A percentile compares a stretch with the other conserved stretches of the same genome.
Evolutionary conservation across 306 rosid species (phyloP).

Genomic region (Cicer cuneatum): DNA sequence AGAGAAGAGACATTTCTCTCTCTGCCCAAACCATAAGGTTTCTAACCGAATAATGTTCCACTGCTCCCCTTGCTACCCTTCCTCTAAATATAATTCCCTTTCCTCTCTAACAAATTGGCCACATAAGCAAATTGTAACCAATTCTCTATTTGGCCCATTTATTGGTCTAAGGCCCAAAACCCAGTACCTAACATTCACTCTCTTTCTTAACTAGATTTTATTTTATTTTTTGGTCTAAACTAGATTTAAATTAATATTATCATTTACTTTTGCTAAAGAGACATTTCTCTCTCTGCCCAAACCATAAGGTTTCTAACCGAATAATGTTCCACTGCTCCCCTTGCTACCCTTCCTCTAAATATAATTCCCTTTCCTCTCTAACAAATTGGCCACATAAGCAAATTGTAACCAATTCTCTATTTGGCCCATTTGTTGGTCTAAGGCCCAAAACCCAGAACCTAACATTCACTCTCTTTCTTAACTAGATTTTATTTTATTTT

Average conservation of each 20-base stretch:
- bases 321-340: too few relatives aligned
- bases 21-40: too few relatives aligned
- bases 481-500: too few relatives aligned
- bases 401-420: not conserved
- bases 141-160: not conserved
- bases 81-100: not conserved
- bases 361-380: not conserved
- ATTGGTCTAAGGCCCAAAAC: not conserved
- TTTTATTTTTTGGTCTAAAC: too few relatives aligned
- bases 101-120: not conserved
- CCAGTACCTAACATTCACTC: not conserved
- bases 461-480: not conserved
- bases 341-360: not conserved
- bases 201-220: too few relatives aligned
- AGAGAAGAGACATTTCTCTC: too few relatives aligned
- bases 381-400: not conserved
- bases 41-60: too few relatives aligned
- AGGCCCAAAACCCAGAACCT: not conserved
- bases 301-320: too few relatives aligned
- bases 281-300: too few relatives aligned
- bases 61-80: too few relatives aligned
- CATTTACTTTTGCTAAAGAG: too few relatives aligned
- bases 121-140: not conserved
- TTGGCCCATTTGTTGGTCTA: not conserved
- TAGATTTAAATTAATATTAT: too few relatives aligned